Conservation (phyloP, 1,284 basidiomycete genomes). For the Puccinia novopanici region DNA sequence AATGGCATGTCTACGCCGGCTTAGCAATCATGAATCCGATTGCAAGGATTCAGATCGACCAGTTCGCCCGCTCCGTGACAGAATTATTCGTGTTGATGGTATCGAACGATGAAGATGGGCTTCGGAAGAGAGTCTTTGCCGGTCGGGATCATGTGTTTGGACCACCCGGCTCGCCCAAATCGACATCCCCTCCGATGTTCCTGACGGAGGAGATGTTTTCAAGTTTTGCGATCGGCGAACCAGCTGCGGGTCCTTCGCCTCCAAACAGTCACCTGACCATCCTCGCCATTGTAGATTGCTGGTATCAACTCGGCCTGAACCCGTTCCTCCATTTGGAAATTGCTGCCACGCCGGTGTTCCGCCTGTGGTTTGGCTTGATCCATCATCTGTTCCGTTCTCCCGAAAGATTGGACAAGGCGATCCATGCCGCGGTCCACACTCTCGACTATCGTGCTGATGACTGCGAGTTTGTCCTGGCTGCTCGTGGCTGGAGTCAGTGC, state of each 20-base stretch:
- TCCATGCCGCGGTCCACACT: constrained; percentile 76
- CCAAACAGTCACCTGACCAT: constrained; percentile 91
- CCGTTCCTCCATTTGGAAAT: constrained; percentile 90
- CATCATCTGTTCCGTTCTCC: constrained; percentile 82
- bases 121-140: constrained; percentile 73
- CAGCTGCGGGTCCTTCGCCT: constrained; percentile 55
- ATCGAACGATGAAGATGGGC: constrained; percentile 69
- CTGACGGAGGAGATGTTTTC: constrained; percentile 84
- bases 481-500: constrained; percentile 94
- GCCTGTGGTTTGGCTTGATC: constrained; percentile 94
- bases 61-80: constrained; percentile 80
- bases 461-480: constrained; percentile 89
- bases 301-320: constrained; percentile 82
- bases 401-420: constrained; percentile 68
- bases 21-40: constrained; percentile 93
- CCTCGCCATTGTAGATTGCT: constrained; percentile 98
- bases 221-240: constrained; percentile 76
- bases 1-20: constrained; percentile 99
- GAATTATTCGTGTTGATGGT: constrained; percentile 97
- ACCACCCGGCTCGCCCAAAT: constrained; percentile 57
- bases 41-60: constrained; percentile 84
- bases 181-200: constrained; percentile 69
- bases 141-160: constrained; percentile 80
- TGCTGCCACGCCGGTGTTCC: constrained; percentile 93
- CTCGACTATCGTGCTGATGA: constrained; percentile 84